These are phyloP conservation scores for Alnus glutinosa DNA, from an alignment of 306 rosid genomes.

Conservation along the genomic window DNA sequence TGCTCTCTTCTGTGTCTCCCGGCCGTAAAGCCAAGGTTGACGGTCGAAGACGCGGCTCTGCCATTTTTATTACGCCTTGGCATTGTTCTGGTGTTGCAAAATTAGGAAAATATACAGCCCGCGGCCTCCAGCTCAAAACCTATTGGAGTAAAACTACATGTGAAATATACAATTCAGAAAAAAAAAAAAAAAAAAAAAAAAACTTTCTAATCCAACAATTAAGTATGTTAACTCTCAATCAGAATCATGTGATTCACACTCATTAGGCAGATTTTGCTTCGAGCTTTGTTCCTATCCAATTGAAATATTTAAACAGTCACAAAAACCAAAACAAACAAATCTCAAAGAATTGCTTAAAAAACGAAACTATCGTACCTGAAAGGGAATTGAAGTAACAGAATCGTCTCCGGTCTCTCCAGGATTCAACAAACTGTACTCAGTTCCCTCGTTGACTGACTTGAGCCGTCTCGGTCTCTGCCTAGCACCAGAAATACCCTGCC, in stretches of 20 bases:
- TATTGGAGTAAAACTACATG: slow-evolving; percentile 5
- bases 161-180: background rate
- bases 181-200: background rate
- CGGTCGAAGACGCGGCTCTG: slow-evolving; percentile 58
- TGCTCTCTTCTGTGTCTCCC: slow-evolving; percentile 65
- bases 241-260: slow-evolving; percentile 3
- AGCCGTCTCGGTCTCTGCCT: slow-evolving; percentile 45
- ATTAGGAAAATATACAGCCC: slow-evolving; percentile 79
- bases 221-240: slow-evolving; percentile 21
- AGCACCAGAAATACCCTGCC: slow-evolving; percentile 41
- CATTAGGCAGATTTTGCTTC: slow-evolving; percentile 10
- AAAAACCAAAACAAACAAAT: background rate
- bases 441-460: slow-evolving; percentile 44
- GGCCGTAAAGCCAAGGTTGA: slow-evolving; percentile 65
- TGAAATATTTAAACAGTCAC: slow-evolving; percentile 1
- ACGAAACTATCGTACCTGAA: slow-evolving; percentile 59
- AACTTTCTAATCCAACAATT: background rate
- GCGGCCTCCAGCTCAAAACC: slow-evolving; percentile 92
- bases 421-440: slow-evolving; percentile 36
- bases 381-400: slow-evolving; percentile 74
- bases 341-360: background rate
- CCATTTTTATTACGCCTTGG: slow-evolving; percentile 50
- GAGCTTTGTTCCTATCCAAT: slow-evolving; percentile 18
- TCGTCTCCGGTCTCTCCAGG: slow-evolving; percentile 74
- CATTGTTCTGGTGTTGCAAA: slow-evolving; percentile 85